These are phyloP conservation scores for Kwoniella botswanensis DNA, from an alignment of 768 basidiomycete species.

Conservation along the genomic window DNA sequence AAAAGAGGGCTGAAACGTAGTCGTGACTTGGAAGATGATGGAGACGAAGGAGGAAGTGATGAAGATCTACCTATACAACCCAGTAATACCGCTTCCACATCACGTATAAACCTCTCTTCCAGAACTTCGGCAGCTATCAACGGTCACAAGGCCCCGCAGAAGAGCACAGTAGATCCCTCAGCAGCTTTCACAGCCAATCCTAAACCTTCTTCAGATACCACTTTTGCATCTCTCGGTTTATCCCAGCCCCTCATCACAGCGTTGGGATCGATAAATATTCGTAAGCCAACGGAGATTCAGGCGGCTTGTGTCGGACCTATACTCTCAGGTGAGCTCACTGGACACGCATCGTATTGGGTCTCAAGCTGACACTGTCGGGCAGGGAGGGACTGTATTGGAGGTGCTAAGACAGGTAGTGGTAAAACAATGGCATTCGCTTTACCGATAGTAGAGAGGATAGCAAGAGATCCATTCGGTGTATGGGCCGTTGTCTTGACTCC, in stretches of 20 bases:
- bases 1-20: slow-evolving; percentile 9
- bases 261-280: slow-evolving; percentile 81
- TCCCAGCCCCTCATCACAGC: slow-evolving; percentile 66
- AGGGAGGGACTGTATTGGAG: slow-evolving; percentile 96
- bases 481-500: slow-evolving; percentile 93
- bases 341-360: neutral
- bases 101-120: slow-evolving; percentile 23
- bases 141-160: neutral
- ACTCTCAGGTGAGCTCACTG: slow-evolving; percentile 68
- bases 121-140: slow-evolving; percentile 2
- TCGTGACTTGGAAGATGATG: slow-evolving; percentile 7
- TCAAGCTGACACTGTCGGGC: slow-evolving; percentile 18
- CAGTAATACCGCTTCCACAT: slow-evolving; percentile 8
- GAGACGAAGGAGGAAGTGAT: slow-evolving; percentile 13
- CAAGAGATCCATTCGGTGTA: slow-evolving; percentile 89
- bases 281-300: slow-evolving; percentile 83
- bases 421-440: slow-evolving; percentile 97
- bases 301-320: slow-evolving; percentile 86
- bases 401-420: slow-evolving; percentile 96
- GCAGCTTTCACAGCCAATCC: slow-evolving; percentile 10
- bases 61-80: neutral
- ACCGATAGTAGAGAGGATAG: slow-evolving; percentile 87
- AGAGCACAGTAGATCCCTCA: slow-evolving; percentile 7
- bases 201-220: slow-evolving; percentile 40
- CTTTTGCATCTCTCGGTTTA: slow-evolving; percentile 59